A percentile compares a stretch with the other conserved stretches of the same genome.
phyloP scores from a whole-genome alignment of 805 yeast genomes.

The Suhomyces sp. region DNA sequence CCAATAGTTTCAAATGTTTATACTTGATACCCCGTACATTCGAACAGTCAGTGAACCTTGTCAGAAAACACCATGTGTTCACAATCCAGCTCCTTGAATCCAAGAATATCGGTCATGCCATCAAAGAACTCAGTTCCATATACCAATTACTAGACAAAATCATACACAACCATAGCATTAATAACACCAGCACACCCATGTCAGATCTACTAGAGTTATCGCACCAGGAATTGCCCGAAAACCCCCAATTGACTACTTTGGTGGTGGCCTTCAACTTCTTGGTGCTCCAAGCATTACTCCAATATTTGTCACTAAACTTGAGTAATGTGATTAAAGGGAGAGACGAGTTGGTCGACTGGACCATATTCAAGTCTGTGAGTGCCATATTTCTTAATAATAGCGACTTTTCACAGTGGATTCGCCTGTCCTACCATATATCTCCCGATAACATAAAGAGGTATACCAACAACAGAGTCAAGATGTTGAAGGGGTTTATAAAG shows the following conservation, averaged over 20 bases:
- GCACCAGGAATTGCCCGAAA: background rate
- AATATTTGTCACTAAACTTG: conserved; percentile 17
- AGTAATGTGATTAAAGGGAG: conserved; percentile 9
- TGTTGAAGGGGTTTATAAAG: conserved; percentile 24
- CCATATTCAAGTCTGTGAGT: conserved; percentile 13
- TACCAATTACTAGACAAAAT: conserved; percentile 10
- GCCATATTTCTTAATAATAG: conserved; percentile 15
- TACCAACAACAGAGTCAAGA: conserved; percentile 20
- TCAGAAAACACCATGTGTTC: conserved; percentile 27
- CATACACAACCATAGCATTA: conserved; percentile 3
- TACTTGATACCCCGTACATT: conserved; percentile 10
- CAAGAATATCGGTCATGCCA: conserved; percentile 11
- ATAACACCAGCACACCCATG: background rate
- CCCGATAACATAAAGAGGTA: conserved; percentile 14
- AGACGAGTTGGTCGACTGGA: conserved; percentile 9
- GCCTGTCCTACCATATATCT: conserved; percentile 4
- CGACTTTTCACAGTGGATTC: conserved; percentile 23
- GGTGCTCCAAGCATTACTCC: conserved; percentile 24
- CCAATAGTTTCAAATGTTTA: conserved; percentile 17
- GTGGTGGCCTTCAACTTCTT: conserved; percentile 29
- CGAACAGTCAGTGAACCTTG: conserved; percentile 6
- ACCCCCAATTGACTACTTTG: conserved; percentile 9
- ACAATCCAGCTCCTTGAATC: conserved; percentile 21
- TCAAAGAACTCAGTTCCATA: conserved; percentile 8
- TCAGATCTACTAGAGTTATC: conserved; percentile 10